Evolutionary conservation across 495 filamentous ascomycete genomes (phyloP).

Genomic region (Aspergillus affinis): DNA sequence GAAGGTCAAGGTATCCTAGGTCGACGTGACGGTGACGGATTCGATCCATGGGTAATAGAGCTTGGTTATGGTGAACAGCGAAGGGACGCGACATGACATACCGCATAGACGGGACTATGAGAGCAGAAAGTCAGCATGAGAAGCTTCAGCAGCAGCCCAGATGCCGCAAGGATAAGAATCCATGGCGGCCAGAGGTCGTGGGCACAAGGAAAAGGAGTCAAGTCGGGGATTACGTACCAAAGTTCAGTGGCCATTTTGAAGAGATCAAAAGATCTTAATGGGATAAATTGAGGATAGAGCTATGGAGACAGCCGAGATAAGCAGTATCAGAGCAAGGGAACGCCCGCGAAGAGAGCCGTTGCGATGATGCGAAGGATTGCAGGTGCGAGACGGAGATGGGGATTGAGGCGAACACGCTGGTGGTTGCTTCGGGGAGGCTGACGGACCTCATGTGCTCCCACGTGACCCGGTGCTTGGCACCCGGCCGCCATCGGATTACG

Average conservation of each 20-base stretch:
- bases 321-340: slow-evolving; percentile 19
- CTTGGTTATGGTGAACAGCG: slow-evolving; percentile 4
- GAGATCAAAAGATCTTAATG: slow-evolving; percentile 16
- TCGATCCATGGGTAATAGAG: slow-evolving; percentile 8
- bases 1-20: slow-evolving; percentile 3
- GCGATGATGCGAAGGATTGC: slow-evolving; percentile 34
- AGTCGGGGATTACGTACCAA: slow-evolving; percentile 54
- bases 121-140: slow-evolving; percentile 40
- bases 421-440: slow-evolving; percentile 29
- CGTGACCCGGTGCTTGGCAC: slow-evolving; percentile 34
- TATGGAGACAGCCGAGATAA: slow-evolving; percentile 8
- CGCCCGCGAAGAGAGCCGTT: slow-evolving; percentile 26
- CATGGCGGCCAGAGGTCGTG: slow-evolving; percentile 20
- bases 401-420: slow-evolving; percentile 46
- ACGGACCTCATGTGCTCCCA: slow-evolving; percentile 21
- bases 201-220: slow-evolving; percentile 36
- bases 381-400: slow-evolving; percentile 36
- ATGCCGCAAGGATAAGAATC: slow-evolving; percentile 4
- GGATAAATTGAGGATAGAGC: slow-evolving; percentile 11
- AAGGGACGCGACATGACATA: slow-evolving; percentile 57
- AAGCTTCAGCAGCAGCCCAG: slow-evolving; percentile 12
- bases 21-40: slow-evolving; percentile 32
- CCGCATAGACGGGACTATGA: slow-evolving; percentile 93
- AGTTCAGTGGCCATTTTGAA: slow-evolving; percentile 63
- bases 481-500: slow-evolving; percentile 6